Conservation (phyloP, 257 asterid species). For the Solanum bulbocastanum region DNA sequence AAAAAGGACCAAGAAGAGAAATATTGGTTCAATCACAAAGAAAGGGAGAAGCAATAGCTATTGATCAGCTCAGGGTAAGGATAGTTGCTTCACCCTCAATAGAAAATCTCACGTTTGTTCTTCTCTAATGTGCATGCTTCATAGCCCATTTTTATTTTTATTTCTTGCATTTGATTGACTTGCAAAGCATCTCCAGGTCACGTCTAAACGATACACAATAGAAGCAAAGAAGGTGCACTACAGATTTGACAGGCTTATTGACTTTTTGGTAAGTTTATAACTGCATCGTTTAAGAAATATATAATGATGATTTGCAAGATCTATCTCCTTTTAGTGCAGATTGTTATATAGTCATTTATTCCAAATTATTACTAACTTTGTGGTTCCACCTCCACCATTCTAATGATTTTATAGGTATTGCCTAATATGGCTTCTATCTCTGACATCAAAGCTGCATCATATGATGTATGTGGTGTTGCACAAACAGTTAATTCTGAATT, state of each 20-base stretch:
- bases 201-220: conserved; percentile 71
- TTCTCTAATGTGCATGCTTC: neutral
- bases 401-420: conserved; percentile 46
- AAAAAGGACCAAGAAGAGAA: neutral
- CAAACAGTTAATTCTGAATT: conserved; percentile 58
- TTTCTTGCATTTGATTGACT: neutral
- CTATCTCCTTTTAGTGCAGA: neutral
- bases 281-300: neutral
- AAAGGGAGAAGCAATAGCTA: neutral
- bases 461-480: conserved; percentile 72
- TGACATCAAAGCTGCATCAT: conserved; percentile 82
- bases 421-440: conserved; percentile 86
- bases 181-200: conserved; percentile 47
- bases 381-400: neutral
- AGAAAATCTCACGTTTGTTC: neutral
- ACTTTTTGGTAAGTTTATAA: conserved; percentile 64
- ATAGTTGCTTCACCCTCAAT: neutral
- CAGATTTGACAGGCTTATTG: conserved; percentile 56
- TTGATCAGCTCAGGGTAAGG: neutral
- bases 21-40: neutral
- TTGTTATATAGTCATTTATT: neutral
- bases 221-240: conserved; percentile 85
- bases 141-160: neutral
- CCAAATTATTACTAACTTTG: neutral
- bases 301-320: neutral